These are phyloP conservation scores for Cladosporium halotolerans DNA, from an alignment of 2,329 filamentous ascomycete genomes.

Conservation along the genomic window DNA sequence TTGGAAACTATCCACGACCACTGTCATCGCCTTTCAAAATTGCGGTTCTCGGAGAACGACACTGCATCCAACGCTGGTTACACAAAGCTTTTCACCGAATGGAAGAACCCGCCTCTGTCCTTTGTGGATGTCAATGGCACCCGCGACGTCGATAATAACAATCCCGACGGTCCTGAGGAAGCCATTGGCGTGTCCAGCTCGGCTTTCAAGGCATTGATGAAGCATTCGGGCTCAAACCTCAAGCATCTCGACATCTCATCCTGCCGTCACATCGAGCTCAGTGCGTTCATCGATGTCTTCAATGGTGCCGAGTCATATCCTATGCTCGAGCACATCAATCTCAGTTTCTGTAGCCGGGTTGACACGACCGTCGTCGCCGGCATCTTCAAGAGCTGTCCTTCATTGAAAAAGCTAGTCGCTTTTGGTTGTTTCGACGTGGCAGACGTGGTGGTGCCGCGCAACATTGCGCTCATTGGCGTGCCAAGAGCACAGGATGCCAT, in stretches of 20 bases:
- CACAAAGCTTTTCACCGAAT: slow-evolving; percentile 63
- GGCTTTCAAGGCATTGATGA: slow-evolving; percentile 77
- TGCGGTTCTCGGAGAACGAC: slow-evolving; percentile 75
- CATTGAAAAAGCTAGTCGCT: slow-evolving; percentile 49
- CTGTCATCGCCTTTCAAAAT: slow-evolving; percentile 64
- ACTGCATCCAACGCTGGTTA: slow-evolving; percentile 70
- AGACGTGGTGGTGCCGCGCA: slow-evolving; percentile 50
- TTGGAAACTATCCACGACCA: slow-evolving; percentile 64
- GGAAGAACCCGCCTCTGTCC: slow-evolving; percentile 65
- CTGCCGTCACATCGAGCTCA: slow-evolving; percentile 70
- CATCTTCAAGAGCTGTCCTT: slow-evolving; percentile 42
- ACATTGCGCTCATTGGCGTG: slow-evolving; percentile 55
- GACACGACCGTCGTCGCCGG: slow-evolving; percentile 50
- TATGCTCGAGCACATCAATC: slow-evolving; percentile 60
- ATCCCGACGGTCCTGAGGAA: slow-evolving; percentile 57
- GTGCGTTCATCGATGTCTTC: slow-evolving; percentile 72
- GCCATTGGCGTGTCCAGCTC: slow-evolving; percentile 65
- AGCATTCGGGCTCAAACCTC: slow-evolving; percentile 65
- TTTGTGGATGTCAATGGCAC: slow-evolving; percentile 71
- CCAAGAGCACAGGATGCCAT: slow-evolving; percentile 53
- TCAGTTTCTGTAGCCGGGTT: slow-evolving; percentile 51
- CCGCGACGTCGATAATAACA: slow-evolving; percentile 66
- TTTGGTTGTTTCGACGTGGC: slow-evolving; percentile 58
- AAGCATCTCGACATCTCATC: slow-evolving; percentile 69
- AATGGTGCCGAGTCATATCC: slow-evolving; percentile 55